Conservation (phyloP, 768 basidiomycete species). For the Leccinum boreale region DNA sequence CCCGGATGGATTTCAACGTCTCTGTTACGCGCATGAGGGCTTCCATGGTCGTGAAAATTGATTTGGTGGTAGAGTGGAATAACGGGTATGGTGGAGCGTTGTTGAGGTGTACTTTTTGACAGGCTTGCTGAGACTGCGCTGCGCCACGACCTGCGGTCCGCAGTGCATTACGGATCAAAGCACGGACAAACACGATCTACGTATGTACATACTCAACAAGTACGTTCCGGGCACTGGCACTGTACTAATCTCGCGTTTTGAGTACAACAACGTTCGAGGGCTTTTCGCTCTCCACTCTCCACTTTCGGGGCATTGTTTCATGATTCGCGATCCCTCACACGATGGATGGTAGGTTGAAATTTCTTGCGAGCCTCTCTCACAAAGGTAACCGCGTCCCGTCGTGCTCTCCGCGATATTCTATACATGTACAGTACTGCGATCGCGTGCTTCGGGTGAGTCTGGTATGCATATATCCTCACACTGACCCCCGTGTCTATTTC, state of each 20-base stretch:
- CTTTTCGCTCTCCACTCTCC: background rate
- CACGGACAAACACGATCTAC: background rate
- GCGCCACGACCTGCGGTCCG: background rate
- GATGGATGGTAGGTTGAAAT: background rate
- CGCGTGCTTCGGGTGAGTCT: background rate
- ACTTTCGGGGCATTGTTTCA: background rate
- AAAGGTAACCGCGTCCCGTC: background rate
- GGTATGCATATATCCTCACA: background rate
- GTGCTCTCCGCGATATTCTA: background rate
- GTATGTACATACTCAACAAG: too few relatives aligned
- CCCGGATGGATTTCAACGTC: conserved; percentile 65
- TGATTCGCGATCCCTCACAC: background rate
- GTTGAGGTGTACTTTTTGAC: background rate
- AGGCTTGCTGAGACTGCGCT: background rate
- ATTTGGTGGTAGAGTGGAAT: background rate
- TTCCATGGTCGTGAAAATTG: conserved; percentile 49
- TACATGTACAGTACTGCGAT: background rate
- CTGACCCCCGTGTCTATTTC: background rate
- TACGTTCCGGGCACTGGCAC: background rate
- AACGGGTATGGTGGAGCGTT: background rate
- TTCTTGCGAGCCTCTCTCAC: background rate
- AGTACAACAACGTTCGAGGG: background rate
- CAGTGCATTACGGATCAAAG: background rate
- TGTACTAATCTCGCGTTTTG: too few relatives aligned
- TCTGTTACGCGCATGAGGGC: conserved; percentile 62